phyloP scores from a whole-genome alignment of 345 rosid species.

The Firmiana major region DNA sequence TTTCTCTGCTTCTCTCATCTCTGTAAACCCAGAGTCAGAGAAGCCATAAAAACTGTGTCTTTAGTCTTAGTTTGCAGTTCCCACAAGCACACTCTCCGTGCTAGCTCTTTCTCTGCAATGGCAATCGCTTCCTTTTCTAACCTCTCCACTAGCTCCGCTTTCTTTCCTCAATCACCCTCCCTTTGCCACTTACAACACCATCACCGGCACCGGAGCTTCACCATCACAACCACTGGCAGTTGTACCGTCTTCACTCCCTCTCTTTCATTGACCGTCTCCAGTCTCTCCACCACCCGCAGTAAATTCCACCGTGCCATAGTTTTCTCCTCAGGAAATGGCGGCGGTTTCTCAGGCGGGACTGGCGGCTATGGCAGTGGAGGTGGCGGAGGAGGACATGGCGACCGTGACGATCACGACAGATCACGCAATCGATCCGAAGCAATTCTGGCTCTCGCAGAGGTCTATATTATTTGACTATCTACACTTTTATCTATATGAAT shows the following conservation, averaged over 20 bases:
- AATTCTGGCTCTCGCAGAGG: constrained; percentile 45
- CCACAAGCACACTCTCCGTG: neutral
- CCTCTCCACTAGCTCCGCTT: constrained; percentile 17
- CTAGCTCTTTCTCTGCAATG: constrained; percentile 18
- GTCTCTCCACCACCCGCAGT: neutral
- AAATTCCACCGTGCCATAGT: constrained; percentile 11
- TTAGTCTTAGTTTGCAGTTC: neutral
- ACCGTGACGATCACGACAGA: constrained; percentile 26
- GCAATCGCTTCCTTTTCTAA: constrained; percentile 32
- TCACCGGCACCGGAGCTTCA: constrained; percentile 15
- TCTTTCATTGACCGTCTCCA: constrained; percentile 1
- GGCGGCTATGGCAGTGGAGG: constrained; percentile 25
- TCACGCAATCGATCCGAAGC: constrained; percentile 44
- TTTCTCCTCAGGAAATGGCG: constrained; percentile 33
- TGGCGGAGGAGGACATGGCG: constrained; percentile 13
- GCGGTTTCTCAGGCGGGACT: constrained; percentile 18
- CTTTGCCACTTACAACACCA: constrained; percentile 16
- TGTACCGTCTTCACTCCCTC: constrained; percentile 14
- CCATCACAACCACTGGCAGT: constrained; percentile 5
- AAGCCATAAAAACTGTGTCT: neutral
- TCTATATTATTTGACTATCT: neutral
- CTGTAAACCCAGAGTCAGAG: neutral
- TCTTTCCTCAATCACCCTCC: constrained; percentile 13
- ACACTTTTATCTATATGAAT: neutral
- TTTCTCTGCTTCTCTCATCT: neutral